Percentiles rank a stretch among this genome's conserved stretches.
Conservation (phyloP, 495 filamentous ascomycete species). For the Penicillium daleae region DNA sequence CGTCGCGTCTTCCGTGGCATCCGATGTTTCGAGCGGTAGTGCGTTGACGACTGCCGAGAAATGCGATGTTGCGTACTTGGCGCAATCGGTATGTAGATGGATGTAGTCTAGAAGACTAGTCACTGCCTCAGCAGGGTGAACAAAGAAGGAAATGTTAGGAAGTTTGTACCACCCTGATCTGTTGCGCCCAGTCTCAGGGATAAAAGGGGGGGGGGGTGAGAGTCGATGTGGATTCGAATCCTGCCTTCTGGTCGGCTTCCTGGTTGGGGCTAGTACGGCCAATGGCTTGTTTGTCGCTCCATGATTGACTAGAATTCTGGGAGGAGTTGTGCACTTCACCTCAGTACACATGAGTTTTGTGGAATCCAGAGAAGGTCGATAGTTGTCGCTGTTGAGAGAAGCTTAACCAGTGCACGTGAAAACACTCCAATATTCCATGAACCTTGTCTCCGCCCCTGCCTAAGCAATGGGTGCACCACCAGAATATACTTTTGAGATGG, state of each 20-base stretch:
- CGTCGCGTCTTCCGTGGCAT: slow-evolving; percentile 23
- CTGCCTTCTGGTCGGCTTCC: slow-evolving; percentile 12
- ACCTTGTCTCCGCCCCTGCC: slow-evolving; percentile 5
- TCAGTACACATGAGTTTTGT: neutral
- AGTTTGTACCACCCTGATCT: neutral
- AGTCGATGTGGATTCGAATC: slow-evolving; percentile 13
- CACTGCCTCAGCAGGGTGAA: too few relatives aligned
- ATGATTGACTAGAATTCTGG: neutral
- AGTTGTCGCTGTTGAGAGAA: neutral
- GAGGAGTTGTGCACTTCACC: neutral
- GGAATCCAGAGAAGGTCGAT: neutral
- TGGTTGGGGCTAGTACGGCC: slow-evolving; percentile 16
- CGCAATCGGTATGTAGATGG: neutral
- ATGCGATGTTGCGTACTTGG: neutral
- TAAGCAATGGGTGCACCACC: too few relatives aligned
- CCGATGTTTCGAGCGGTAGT: slow-evolving; percentile 15
- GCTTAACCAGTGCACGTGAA: neutral
- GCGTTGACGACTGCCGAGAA: slow-evolving; percentile 9
- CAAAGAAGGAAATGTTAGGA: neutral
- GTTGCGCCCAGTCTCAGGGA: neutral
- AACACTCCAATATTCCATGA: neutral
- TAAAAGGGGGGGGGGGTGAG: neutral
- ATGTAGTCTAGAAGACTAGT: neutral
- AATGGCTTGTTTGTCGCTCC: neutral
- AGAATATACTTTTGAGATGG: neutral